Evolutionary conservation across 768 basidiomycete genomes (phyloP), one percentile per base, ranked within the genome.

Genomic region (Bullera alba): DNA sequence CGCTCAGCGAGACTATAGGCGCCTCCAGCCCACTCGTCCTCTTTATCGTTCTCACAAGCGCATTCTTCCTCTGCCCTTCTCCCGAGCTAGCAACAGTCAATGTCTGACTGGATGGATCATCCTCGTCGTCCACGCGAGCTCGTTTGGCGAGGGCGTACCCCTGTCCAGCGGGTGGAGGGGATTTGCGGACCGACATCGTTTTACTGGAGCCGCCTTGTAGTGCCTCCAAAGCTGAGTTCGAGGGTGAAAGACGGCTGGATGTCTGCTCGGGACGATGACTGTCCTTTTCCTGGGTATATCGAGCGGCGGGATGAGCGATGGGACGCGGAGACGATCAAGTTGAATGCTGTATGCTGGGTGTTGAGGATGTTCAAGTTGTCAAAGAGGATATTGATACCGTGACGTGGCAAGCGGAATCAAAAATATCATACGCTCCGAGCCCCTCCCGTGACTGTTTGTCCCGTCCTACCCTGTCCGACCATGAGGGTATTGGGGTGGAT

Each of bases 11-110:
- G 65, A 97, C 82, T 65, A 99, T 97, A 25, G 95, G 95, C 36
- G 91, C 90, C 61, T 89, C 85, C 34, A 97, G 79, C 59, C 80
- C 84, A 73, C 87, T 90, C n/a, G 95, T 99, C 39, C 95, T 79
- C 70, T 87, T 86, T 23, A 97, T 81, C 21, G 81, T 85, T 56
- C 91, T 79, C 54, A 93, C 78, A 51, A 75, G 46, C 5, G 69
- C 73, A 39, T 67, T 70, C 56, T 72, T 70, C 41, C 54, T 46
- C 17, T 57, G 57, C 4, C 62, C 63, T 29, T 70, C 70, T 22
- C 70, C 74, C 1, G 63, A 55, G 0, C 70, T 66, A 4, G 73
- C 70, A 29, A 76, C 73, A 15, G 73, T 69, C 59, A 75, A 58
- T 27, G 65, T 64, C 61, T n/a, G n/a, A 71, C 69, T 14, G 53